A percentile compares a stretch with the other conserved stretches of the same genome.
These are phyloP conservation scores for Boletus sp. DNA, from an alignment of 768 basidiomycete species.

Conservation along the genomic window DNA sequence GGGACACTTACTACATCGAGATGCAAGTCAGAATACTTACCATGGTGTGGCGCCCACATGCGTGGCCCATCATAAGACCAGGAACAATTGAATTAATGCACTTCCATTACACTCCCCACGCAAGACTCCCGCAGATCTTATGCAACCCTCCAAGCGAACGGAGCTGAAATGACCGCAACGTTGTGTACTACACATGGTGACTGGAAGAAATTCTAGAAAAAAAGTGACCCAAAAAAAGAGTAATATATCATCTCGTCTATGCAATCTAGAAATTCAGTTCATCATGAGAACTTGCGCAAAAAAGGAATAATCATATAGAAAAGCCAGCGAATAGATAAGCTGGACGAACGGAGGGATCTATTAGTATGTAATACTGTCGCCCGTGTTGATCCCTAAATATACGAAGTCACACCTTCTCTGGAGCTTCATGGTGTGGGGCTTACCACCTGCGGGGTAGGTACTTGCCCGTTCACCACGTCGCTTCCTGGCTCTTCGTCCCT, in stretches of 20 bases:
- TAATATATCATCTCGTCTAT: conserved; percentile 20
- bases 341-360: conserved; percentile 16
- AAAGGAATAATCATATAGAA: conserved; percentile 41
- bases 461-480: conserved; percentile 40
- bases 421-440: conserved; percentile 33
- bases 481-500: conserved; percentile 39
- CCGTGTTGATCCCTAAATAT: conserved; percentile 28
- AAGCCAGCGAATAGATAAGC: conserved; percentile 34
- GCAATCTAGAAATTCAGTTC: conserved; percentile 23
- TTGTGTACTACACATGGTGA: conserved; percentile 12
- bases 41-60: conserved; percentile 6
- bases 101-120: conserved; percentile 25
- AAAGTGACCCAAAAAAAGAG: conserved; percentile 7
- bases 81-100: neutral
- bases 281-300: conserved; percentile 29
- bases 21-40: neutral
- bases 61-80: conserved; percentile 6
- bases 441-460: conserved; percentile 34
- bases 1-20: neutral
- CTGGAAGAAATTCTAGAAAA: conserved; percentile 13
- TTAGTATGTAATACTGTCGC: conserved; percentile 25
- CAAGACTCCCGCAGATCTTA: conserved; percentile 6
- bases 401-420: conserved; percentile 31
- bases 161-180: conserved; percentile 12
- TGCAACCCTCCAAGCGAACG: conserved; percentile 13